A percentile compares a stretch with the other conserved stretches of the same genome.
Evolutionary conservation across 202 grass and related monocot species (phyloP).

Genomic region (Eragrostis tef): DNA sequence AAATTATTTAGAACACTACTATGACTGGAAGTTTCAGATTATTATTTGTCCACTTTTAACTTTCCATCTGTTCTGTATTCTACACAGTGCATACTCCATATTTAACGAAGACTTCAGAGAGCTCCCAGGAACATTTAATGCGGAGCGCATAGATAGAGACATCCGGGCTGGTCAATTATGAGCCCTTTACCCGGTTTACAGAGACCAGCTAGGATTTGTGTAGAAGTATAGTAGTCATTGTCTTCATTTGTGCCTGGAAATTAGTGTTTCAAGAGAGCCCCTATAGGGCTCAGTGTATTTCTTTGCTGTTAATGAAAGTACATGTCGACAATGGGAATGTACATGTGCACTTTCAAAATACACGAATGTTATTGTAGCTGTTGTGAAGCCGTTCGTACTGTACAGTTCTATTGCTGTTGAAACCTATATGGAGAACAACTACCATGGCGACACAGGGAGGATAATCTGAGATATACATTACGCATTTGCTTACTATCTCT

Average conservation of each 20-base stretch:
- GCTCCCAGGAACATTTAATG: conserved; percentile 90
- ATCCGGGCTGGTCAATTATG: conserved; percentile 84
- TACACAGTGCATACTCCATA: conserved; percentile 92
- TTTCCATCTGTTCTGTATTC: conserved; percentile 24
- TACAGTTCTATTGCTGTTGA: neutral
- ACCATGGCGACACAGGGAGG: neutral
- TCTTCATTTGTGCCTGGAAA: conserved; percentile 32
- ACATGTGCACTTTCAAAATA: conserved; percentile 5
- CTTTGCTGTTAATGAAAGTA: conserved; percentile 3
- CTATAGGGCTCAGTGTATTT: neutral
- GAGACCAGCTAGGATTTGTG: conserved; percentile 25
- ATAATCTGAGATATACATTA: neutral
- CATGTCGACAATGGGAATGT: neutral
- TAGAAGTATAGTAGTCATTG: conserved; percentile 22
- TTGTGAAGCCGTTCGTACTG: neutral
- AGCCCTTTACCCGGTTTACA: conserved; percentile 7
- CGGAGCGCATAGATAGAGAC: conserved; percentile 86
- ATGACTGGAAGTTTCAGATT: neutral
- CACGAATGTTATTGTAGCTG: neutral
- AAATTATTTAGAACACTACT: neutral
- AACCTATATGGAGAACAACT: neutral
- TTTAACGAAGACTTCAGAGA: conserved; percentile 97
- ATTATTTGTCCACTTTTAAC: conserved; percentile 6
- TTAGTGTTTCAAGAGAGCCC: neutral
- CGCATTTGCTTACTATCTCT: neutral